phyloP scores from a whole-genome alignment of 441 rosid species.

The Populus tomentosa region DNA sequence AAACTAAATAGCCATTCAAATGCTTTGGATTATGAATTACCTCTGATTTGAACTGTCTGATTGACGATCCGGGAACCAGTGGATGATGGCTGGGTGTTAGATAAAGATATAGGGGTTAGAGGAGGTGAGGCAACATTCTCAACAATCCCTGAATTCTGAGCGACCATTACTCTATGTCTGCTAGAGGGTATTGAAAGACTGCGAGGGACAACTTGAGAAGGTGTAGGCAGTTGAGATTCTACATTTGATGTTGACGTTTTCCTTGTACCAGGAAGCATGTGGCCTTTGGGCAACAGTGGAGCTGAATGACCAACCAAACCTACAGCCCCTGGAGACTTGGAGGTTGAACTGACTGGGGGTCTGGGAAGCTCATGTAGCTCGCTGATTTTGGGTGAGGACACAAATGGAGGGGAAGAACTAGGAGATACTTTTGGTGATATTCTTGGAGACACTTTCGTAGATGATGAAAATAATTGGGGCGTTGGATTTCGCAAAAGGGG shows the following conservation, averaged over 20 bases:
- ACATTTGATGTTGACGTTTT: conserved; percentile 31
- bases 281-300: conserved; percentile 57
- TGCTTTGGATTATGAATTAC: conserved; percentile 22
- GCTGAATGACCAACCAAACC: conserved; percentile 74
- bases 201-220: conserved; percentile 62
- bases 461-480: conserved; percentile 28
- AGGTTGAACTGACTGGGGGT: conserved; percentile 55
- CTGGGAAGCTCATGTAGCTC: conserved; percentile 97
- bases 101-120: conserved; percentile 55
- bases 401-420: conserved; percentile 69
- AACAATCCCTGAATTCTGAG: conserved; percentile 33
- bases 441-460: conserved; percentile 34
- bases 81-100: conserved; percentile 24
- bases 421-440: conserved; percentile 63
- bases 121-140: conserved; percentile 56
- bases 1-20: background rate
- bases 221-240: conserved; percentile 74
- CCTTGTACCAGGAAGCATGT: conserved; percentile 30
- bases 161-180: conserved; percentile 33
- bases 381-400: conserved; percentile 64
- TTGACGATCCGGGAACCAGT: conserved; percentile 19
- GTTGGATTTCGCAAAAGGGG: conserved; percentile 54
- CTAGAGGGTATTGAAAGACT: conserved; percentile 89
- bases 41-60: conserved; percentile 29
- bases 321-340: conserved; percentile 48